These are phyloP conservation scores for Boletus rubropictus DNA, from an alignment of 768 basidiomycete genomes.

Conservation along the genomic window DNA sequence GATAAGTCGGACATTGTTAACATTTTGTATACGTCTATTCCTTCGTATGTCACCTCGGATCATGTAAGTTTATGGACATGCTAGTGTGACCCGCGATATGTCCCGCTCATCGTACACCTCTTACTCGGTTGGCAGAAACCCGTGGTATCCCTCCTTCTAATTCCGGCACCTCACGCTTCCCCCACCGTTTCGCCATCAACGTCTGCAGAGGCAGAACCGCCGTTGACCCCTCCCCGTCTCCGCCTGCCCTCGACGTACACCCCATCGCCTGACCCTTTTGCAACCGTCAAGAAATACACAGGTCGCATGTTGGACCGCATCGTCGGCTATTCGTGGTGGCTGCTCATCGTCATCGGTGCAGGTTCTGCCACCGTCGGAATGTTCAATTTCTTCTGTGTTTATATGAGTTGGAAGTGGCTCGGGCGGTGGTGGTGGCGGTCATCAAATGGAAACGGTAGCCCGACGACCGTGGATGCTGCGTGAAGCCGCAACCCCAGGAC, in stretches of 20 bases:
- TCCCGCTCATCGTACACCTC: not conserved
- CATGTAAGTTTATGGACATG: slow-evolving; percentile 51
- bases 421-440: slow-evolving; percentile 30
- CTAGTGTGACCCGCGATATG: not conserved
- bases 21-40: slow-evolving; percentile 72
- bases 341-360: slow-evolving; percentile 68
- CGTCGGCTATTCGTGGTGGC: slow-evolving; percentile 76
- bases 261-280: slow-evolving; percentile 50
- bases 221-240: slow-evolving; percentile 35
- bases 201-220: slow-evolving; percentile 23
- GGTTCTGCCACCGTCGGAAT: slow-evolving; percentile 67
- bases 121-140: slow-evolving; percentile 59
- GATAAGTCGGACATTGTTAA: slow-evolving; percentile 54
- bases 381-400: slow-evolving; percentile 65
- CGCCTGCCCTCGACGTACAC: slow-evolving; percentile 46
- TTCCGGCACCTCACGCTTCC: slow-evolving; percentile 40
- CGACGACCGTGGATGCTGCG: slow-evolving; percentile 8
- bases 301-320: slow-evolving; percentile 68
- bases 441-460: slow-evolving; percentile 5
- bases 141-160: slow-evolving; percentile 64
- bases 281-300: slow-evolving; percentile 51
- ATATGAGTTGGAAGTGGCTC: slow-evolving; percentile 60
- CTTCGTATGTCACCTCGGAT: slow-evolving; percentile 83
- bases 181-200: slow-evolving; percentile 16
- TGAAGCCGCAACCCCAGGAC: slow-evolving; percentile 6